Conservation (phyloP, 441 rosid species). For the Aleurites moluccanus region DNA sequence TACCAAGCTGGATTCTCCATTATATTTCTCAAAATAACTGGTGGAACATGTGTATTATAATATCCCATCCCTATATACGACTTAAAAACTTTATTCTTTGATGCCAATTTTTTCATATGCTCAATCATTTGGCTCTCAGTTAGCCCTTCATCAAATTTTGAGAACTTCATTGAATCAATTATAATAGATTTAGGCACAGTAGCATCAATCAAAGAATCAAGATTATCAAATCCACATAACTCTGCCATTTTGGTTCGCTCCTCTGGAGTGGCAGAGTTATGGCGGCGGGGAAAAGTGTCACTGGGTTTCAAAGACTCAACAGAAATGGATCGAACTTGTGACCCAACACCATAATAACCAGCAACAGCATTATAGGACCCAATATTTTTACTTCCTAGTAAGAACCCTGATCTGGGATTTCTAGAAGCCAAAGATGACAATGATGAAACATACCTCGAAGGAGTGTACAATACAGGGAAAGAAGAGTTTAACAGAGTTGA, state of each 20-base stretch:
- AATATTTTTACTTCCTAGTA: constrained; percentile 25
- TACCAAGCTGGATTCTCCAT: constrained; percentile 99
- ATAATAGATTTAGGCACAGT: constrained; percentile 93
- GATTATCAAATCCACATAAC: constrained; percentile 63
- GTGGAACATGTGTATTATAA: constrained; percentile 78
- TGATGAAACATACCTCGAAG: constrained; percentile 78
- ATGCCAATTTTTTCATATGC: constrained; percentile 74
- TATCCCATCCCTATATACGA: constrained; percentile 96
- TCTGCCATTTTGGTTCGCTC: constrained; percentile 80
- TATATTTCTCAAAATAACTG: constrained; percentile 89
- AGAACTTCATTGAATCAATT: constrained; percentile 75
- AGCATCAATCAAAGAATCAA: constrained; percentile 74
- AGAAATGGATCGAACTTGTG: constrained; percentile 67
- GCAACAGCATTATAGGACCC: constrained; percentile 21
- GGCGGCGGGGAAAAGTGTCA: constrained; percentile 87
- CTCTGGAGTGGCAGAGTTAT: constrained; percentile 88
- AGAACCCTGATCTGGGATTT: constrained; percentile 40
- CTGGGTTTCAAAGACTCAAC: constrained; percentile 66
- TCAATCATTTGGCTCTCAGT: constrained; percentile 86
- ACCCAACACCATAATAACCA: constrained; percentile 30
- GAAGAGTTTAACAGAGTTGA: constrained; percentile 33
- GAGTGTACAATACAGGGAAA: constrained; percentile 44
- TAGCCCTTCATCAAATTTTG: constrained; percentile 83
- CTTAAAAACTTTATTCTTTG: constrained; percentile 78
- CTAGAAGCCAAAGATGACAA: constrained; percentile 50